Conservation (phyloP, 768 basidiomycete genomes). For the Rhodosporidiobolus sp. region DNA sequence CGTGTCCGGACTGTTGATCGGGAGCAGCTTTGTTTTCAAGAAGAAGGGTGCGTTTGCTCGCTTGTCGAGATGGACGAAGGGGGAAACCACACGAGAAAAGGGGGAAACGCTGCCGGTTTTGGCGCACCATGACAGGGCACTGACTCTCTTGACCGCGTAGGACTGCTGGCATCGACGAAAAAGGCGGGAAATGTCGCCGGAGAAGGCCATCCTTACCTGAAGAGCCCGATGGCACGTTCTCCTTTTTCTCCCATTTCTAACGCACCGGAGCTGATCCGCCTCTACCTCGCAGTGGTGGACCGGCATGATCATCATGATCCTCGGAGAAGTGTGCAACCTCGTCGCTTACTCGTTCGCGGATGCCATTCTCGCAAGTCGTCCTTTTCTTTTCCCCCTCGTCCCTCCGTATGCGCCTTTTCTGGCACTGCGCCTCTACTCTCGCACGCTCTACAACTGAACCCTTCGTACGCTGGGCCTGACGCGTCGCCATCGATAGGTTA, state of each 20-base stretch:
- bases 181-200: conserved; percentile 56
- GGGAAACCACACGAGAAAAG: neutral
- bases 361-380: conserved; percentile 18
- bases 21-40: conserved; percentile 92
- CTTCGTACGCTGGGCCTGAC: too few species aligned
- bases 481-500: too few species aligned
- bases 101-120: neutral
- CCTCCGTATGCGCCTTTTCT: neutral
- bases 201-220: conserved; percentile 90
- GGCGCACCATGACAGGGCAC: neutral
- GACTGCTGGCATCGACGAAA: conserved; percentile 42
- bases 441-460: conserved; percentile 72
- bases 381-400: too few species aligned
- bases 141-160: neutral
- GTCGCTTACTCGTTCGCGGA: conserved; percentile 45
- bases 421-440: neutral
- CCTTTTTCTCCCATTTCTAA: conserved; percentile 1
- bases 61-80: conserved; percentile 53
- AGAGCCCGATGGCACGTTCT: conserved; percentile 64
- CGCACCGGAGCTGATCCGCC: neutral
- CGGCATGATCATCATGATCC: conserved; percentile 91
- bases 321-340: conserved; percentile 57
- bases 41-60: conserved; percentile 81
- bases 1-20: conserved; percentile 79
- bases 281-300: conserved; percentile 71